phyloP scores from a whole-genome alignment of 1,284 basidiomycete genomes.

The Boletus subluridellus region DNA sequence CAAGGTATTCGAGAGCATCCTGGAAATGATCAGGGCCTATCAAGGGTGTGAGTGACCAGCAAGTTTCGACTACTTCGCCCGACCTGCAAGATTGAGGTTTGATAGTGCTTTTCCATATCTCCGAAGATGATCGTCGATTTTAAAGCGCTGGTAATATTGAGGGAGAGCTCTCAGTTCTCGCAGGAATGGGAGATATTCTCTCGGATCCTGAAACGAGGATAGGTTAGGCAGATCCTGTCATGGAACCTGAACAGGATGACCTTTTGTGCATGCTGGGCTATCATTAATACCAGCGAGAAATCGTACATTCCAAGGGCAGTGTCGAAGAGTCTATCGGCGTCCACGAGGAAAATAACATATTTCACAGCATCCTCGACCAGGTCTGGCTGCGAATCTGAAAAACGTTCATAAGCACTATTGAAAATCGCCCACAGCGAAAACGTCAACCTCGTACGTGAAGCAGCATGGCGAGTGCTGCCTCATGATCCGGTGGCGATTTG shows the following conservation, averaged over 20 bases:
- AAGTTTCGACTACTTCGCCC: conserved; percentile 12
- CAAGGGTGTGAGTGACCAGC: conserved; percentile 9
- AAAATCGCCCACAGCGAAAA: not conserved
- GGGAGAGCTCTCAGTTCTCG: conserved; percentile 82
- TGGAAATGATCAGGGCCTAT: conserved; percentile 65
- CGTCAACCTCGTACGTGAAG: conserved; percentile 69
- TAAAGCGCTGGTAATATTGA: conserved; percentile 81
- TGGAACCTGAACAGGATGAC: conserved; percentile 38
- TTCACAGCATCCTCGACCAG: conserved; percentile 95
- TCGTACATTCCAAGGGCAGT: conserved; percentile 99
- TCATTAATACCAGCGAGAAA: conserved; percentile 91
- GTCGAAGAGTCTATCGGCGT: conserved; percentile 89
- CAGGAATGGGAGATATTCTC: conserved; percentile 97
- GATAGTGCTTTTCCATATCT: conserved; percentile 72
- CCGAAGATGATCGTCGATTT: conserved; percentile 91
- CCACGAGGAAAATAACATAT: conserved; percentile 97
- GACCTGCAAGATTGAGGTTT: conserved; percentile 75
- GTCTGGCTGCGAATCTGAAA: conserved; percentile 63
- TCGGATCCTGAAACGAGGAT: conserved; percentile 71
- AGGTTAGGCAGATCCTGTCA: conserved; percentile 5
- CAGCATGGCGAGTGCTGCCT: conserved; percentile 78
- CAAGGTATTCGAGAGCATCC: conserved; percentile 78
- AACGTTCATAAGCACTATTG: not conserved
- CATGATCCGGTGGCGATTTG: conserved; percentile 89
- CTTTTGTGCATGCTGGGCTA: conserved; percentile 97